Base-by-base conservation (phyloP, 257 asterid species). In the Jasminum sambac region DNA sequence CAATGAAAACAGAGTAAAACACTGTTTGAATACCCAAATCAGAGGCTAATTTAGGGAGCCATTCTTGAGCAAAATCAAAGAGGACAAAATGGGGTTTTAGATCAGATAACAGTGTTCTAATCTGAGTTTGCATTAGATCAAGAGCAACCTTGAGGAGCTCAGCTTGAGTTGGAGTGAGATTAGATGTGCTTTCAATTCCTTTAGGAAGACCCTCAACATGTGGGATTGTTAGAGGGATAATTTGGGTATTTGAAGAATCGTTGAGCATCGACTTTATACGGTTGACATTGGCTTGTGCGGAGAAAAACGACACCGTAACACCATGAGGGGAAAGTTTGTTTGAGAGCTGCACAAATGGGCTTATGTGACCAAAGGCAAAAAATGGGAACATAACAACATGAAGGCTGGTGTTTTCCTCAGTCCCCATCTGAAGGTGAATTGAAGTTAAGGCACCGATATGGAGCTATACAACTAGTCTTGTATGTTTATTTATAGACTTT, bases 21-120 rank as follows among this genome's bases (percentile, higher is more conserved):
- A 78, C 69, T 1, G 91, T 74, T 34, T 76, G 70, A 71, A 84
- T 84, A 11, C 91, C 89, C 2, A 84, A 21, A 14, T 79, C 80
- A 24, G 67, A 63, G 8, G 86, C 89, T 57, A 86, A 24, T 17
- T 74, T 61, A 5, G 89, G 89, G 11, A 86, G 85, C 89, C 91
- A 84, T n/a, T 84, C 82, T 68, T 86, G 91, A 0, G 89, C 84
- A 50, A 84, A 86, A 63, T 86, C 89, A 37, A 86, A 86, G 12
- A 86, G 25, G n/a, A 86, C 83, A 23, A 86, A 80, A 69, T 86
- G 85, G 68, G 91, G 89, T 58, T 78, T 77, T 13, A 79, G 80
- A 13, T 75, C 21, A 0, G 78, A 61, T 5, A 86, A 42, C 6
- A 72, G 44, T 1, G 65, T 19, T 70, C 52, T 81, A 74, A 86